Percentiles rank a stretch among this genome's conserved stretches.
Conservation (phyloP, 805 yeast genomes). For the Metschnikowia kunwiensis region DNA sequence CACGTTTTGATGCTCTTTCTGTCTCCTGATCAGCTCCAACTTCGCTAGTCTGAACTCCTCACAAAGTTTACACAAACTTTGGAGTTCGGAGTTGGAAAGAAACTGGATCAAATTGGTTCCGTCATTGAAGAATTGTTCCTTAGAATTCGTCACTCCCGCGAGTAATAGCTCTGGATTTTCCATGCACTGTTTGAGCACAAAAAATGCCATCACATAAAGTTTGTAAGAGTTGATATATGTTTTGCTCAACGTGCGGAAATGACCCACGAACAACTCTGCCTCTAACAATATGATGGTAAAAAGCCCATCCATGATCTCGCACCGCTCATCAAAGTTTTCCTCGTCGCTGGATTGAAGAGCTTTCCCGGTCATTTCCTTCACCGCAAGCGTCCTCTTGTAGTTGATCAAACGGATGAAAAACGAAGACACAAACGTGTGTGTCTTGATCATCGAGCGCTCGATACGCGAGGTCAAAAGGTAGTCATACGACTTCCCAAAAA, state of each 20-base stretch:
- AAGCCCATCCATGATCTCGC: conserved; percentile 31
- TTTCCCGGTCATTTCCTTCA: conserved; percentile 11
- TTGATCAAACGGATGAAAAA: conserved; percentile 40
- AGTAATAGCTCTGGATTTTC: conserved; percentile 38
- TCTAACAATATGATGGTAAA: conserved; percentile 33
- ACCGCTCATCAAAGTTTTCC: conserved; percentile 16
- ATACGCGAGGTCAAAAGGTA: conserved; percentile 34
- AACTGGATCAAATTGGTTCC: conserved; percentile 41
- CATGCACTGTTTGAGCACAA: conserved; percentile 41
- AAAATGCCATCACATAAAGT: conserved; percentile 39
- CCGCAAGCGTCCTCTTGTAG: conserved; percentile 32
- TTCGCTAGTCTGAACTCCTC: conserved; percentile 40
- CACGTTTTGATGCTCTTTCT: conserved; percentile 16
- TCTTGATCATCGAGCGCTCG: conserved; percentile 40
- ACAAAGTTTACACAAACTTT: conserved; percentile 34
- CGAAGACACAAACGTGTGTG: conserved; percentile 38
- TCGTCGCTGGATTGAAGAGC: conserved; percentile 11
- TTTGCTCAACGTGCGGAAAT: conserved; percentile 36
- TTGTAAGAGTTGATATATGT: conserved; percentile 40
- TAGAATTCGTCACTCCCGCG: conserved; percentile 27
- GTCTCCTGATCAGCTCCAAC: conserved; percentile 19
- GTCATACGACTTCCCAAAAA: conserved; percentile 41
- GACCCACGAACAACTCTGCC: conserved; percentile 43
- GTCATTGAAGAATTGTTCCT: conserved; percentile 27
- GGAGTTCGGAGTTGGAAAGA: conserved; percentile 34